These are phyloP conservation scores for Eragrostis curvula DNA, from an alignment of 176 grass and related monocot genomes.

Conservation along the genomic window DNA sequence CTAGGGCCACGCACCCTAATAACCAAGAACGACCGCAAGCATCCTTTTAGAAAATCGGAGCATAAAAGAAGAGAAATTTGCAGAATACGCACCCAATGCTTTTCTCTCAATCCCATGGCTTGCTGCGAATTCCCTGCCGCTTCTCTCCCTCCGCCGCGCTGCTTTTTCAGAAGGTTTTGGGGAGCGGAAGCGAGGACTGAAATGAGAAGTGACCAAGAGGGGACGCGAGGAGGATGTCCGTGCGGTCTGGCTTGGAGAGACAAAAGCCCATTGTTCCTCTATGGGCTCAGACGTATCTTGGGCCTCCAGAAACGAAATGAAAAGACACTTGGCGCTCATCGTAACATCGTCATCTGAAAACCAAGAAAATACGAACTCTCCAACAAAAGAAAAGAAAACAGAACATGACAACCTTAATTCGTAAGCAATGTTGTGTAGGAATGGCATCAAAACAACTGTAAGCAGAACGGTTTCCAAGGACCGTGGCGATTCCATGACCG, in stretches of 20 bases:
- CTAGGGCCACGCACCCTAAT: neutral
- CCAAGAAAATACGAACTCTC: neutral
- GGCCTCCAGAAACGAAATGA: neutral
- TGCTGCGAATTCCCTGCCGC: neutral
- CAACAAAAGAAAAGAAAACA: neutral
- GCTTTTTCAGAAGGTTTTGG: slow-evolving; percentile 18
- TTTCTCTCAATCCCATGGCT: too few relatives aligned
- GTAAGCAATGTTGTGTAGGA: neutral
- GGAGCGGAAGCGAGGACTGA: too few relatives aligned
- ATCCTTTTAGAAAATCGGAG: neutral
- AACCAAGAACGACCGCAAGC: neutral
- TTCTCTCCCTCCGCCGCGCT: neutral
- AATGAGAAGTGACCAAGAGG: neutral
- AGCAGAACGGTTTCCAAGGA: neutral
- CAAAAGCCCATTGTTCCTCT: neutral
- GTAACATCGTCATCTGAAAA: neutral
- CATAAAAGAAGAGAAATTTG: too few relatives aligned
- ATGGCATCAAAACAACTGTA: slow-evolving; percentile 17
- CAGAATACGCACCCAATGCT: too few relatives aligned
- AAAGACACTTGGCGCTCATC: neutral
- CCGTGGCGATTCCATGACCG: neutral
- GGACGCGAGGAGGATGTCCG: neutral
- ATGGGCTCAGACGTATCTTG: too few relatives aligned
- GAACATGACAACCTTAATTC: neutral
- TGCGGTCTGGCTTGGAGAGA: too few relatives aligned